Conservation (phyloP, 2,329 filamentous ascomycete genomes). For the Pestalotiopsis sp. region DNA sequence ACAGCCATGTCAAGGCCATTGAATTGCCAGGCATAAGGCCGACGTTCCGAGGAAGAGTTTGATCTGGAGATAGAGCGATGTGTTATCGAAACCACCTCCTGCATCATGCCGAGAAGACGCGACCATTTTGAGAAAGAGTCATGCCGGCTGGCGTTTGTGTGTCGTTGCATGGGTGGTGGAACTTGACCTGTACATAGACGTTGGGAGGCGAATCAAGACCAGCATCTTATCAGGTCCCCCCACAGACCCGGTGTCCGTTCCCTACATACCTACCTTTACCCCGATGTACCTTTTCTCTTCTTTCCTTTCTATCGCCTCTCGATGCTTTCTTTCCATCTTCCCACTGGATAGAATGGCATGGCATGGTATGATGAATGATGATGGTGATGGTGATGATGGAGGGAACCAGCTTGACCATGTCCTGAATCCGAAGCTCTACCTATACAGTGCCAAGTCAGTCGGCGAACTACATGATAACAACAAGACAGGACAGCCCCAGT, state of each 20-base stretch:
- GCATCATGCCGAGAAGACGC: not conserved
- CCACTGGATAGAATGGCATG: not conserved
- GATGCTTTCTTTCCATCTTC: not conserved
- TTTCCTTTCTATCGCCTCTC: not conserved
- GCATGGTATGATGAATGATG: not conserved
- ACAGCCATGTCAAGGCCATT: not conserved
- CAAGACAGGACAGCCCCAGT: not conserved
- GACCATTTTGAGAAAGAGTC: not conserved
- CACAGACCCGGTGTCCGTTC: constrained; percentile 3
- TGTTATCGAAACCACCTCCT: not conserved
- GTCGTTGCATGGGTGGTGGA: constrained; percentile 1
- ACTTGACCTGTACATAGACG: not conserved
- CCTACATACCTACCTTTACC: not conserved
- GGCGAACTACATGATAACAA: not conserved
- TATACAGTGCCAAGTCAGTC: not conserved
- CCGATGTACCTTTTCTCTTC: not conserved
- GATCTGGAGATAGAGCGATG: not conserved
- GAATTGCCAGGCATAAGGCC: not conserved
- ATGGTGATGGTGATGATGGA: no score
- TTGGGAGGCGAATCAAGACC: not conserved
- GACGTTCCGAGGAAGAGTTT: not conserved
- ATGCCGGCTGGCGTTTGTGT: constrained; percentile 1
- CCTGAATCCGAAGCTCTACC: no score
- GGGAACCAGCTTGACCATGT: no score
- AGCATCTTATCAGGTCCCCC: constrained; percentile 10